Conservation (phyloP, 345 rosid species). For the Turritis glabra region DNA sequence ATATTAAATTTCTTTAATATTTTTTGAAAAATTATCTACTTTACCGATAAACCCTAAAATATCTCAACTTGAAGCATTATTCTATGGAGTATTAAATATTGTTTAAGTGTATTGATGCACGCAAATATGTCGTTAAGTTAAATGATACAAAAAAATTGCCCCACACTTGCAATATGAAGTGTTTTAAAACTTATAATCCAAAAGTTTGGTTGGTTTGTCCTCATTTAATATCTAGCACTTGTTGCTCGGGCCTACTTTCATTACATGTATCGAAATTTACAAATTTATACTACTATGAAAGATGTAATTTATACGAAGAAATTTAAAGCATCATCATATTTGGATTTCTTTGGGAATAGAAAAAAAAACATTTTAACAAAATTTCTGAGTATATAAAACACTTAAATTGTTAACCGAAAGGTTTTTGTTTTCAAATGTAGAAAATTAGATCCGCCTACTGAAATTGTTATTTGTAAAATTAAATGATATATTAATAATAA, state of each 20-base stretch:
- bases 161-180: constrained; percentile 22
- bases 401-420: background rate
- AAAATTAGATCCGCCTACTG: background rate
- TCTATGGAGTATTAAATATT: constrained; percentile 5
- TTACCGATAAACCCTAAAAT: too few species aligned
- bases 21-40: too few species aligned
- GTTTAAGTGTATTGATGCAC: background rate
- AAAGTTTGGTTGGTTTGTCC: constrained; percentile 15
- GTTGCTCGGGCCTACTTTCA: constrained; percentile 18
- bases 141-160: background rate
- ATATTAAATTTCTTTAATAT: too few species aligned
- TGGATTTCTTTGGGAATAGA: background rate
- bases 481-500: background rate
- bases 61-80: constrained; percentile 8
- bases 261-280: background rate
- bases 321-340: background rate
- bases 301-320: background rate
- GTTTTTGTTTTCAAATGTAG: too few species aligned
- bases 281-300: background rate
- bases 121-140: constrained; percentile 33
- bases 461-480: background rate
- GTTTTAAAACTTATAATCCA: constrained; percentile 15
- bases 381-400: background rate
- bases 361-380: background rate
- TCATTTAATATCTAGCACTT: constrained; percentile 17